A percentile compares a stretch with the other conserved stretches of the same genome.
These are phyloP conservation scores for Penicillium sp. DNA, from an alignment of 2,329 filamentous ascomycete genomes.

Conservation along the genomic window DNA sequence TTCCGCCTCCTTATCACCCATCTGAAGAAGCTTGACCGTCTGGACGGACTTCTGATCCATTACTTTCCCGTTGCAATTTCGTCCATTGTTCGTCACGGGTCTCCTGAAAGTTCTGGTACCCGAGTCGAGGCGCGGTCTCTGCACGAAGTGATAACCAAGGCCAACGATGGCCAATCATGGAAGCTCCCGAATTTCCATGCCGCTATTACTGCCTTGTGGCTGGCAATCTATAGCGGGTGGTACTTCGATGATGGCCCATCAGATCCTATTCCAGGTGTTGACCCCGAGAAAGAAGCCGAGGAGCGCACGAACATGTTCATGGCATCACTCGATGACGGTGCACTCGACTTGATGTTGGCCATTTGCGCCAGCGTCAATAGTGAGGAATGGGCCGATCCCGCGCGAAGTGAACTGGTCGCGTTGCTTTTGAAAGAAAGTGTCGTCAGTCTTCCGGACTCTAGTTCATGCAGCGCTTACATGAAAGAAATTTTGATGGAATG, in stretches of 20 bases:
- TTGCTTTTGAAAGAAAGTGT: constrained; percentile 82
- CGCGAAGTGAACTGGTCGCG: constrained; percentile 76
- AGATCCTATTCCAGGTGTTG: constrained; percentile 60
- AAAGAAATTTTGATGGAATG: constrained; percentile 73
- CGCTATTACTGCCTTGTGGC: constrained; percentile 79
- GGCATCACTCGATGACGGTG: constrained; percentile 80
- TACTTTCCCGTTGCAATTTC: constrained; percentile 77
- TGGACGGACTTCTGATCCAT: constrained; percentile 75
- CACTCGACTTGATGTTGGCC: constrained; percentile 87
- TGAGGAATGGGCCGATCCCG: constrained; percentile 84
- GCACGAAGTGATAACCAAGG: constrained; percentile 67
- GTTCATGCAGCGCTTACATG: constrained; percentile 71
- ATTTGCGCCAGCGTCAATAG: constrained; percentile 79
- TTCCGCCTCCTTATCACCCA: constrained; percentile 70
- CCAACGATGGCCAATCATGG: constrained; percentile 70
- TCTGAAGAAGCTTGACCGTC: constrained; percentile 71
- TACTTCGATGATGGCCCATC: constrained; percentile 73
- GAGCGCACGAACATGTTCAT: constrained; percentile 72
- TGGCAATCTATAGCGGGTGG: constrained; percentile 89
- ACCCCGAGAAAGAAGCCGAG: constrained; percentile 67
- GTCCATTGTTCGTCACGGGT: constrained; percentile 76
- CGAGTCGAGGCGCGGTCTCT: constrained; percentile 70
- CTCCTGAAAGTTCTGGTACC: constrained; percentile 68
- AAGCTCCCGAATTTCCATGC: constrained; percentile 74
- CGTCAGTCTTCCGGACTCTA: constrained; percentile 65